Percentiles rank a stretch among this genome's conserved stretches.
Conservation (phyloP, 2,329 filamentous ascomycete species). For the Aspergillus sojae region DNA sequence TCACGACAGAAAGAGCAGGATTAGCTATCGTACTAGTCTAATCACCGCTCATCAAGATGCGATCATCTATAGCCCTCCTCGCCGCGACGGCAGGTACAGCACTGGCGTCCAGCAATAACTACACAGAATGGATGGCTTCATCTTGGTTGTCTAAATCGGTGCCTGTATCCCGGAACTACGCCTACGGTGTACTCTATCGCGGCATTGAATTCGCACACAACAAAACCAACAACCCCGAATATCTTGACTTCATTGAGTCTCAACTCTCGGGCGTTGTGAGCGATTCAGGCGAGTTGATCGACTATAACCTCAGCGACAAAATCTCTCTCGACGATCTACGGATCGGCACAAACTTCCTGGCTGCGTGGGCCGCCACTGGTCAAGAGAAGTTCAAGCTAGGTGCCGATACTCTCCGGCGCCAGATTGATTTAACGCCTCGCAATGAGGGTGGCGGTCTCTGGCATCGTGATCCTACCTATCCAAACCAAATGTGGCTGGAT, state of each 20-base stretch:
- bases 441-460: slow-evolving; percentile 19
- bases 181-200: slow-evolving; percentile 17
- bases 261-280: slow-evolving; percentile 16
- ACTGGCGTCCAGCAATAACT: slow-evolving; percentile 6
- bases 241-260: slow-evolving; percentile 13
- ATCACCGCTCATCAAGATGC: neutral
- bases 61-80: neutral
- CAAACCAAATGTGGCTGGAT: slow-evolving; percentile 23
- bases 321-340: slow-evolving; percentile 20
- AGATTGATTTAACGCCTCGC: slow-evolving; percentile 19
- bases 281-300: slow-evolving; percentile 6
- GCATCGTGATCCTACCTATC: slow-evolving; percentile 20
- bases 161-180: slow-evolving; percentile 18
- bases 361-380: slow-evolving; percentile 16
- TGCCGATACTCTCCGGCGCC: slow-evolving; percentile 14
- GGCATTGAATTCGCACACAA: slow-evolving; percentile 20
- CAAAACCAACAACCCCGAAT: slow-evolving; percentile 12
- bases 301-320: slow-evolving; percentile 9
- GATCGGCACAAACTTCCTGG: slow-evolving; percentile 18
- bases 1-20: neutral
- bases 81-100: neutral
- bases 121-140: slow-evolving; percentile 18
- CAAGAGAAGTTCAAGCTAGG: slow-evolving; percentile 20
- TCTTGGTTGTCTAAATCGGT: slow-evolving; percentile 17
- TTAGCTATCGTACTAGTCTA: neutral